Evolutionary conservation across 129 eudicot species (phyloP).

Genomic region (carrot (Daucus carota)): DH1_v3.0 NC_030386.2:3255501-3256000

Average conservation of each 20-base stretch:
- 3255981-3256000: not conserved
- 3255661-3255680: slow-evolving; percentile 78
- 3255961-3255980: slow-evolving; percentile 29
- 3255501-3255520: slow-evolving; percentile 81
- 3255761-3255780: slow-evolving; percentile 92
- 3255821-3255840: slow-evolving; percentile 99
- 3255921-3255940: slow-evolving; percentile 94
- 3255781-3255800: slow-evolving; percentile 79
- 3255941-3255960: slow-evolving; percentile 94
- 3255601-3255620: slow-evolving; percentile 89
- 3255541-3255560: slow-evolving; percentile 92
- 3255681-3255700: slow-evolving; percentile 75
- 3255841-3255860: slow-evolving; percentile 97
- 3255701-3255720: slow-evolving; percentile 74
- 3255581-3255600: slow-evolving; percentile 88
- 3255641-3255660: slow-evolving; percentile 71
- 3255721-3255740: slow-evolving; percentile 71
- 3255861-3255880: slow-evolving; percentile 98
- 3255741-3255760: slow-evolving; percentile 71
- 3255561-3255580: slow-evolving; percentile 94
- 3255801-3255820: slow-evolving; percentile 89
- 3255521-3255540: slow-evolving; percentile 98
- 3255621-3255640: slow-evolving; percentile 79
- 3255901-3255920: slow-evolving; percentile 87
- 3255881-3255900: slow-evolving; percentile 98